These are phyloP conservation scores for Cornus florida DNA, from an alignment of 148 eudicot genomes.

Conservation along the genomic window DNA sequence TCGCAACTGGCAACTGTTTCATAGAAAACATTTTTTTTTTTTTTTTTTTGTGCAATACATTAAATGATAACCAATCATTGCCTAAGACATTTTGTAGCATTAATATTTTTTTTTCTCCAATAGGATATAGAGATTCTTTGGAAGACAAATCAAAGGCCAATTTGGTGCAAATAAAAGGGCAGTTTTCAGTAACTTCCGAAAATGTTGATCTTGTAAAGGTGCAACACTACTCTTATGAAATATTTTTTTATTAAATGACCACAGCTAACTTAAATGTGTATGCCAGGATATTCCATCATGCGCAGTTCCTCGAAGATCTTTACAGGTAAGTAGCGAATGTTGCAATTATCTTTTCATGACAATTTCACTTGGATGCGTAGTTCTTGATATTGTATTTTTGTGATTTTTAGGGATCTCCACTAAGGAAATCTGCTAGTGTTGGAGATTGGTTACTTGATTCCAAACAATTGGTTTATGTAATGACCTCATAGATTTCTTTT, in stretches of 20 bases:
- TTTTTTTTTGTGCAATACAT: neutral
- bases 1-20: neutral
- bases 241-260: slow-evolving; percentile 7
- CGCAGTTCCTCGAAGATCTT: slow-evolving; percentile 47
- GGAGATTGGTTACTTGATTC: too few species aligned
- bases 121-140: too few species aligned
- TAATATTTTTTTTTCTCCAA: neutral
- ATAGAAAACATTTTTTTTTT: neutral
- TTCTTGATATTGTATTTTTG: slow-evolving; percentile 28
- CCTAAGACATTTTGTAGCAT: neutral
- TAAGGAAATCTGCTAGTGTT: slow-evolving; percentile 87
- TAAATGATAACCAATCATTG: neutral
- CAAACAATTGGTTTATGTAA: slow-evolving; percentile 62
- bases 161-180: too few species aligned
- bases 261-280: slow-evolving; percentile 34
- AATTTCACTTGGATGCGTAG: slow-evolving; percentile 10
- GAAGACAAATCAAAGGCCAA: too few species aligned
- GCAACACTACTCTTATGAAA: slow-evolving; percentile 6
- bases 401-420: slow-evolving; percentile 63
- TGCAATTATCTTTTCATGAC: neutral
- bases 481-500: slow-evolving; percentile 8
- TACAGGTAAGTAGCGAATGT: slow-evolving; percentile 49
- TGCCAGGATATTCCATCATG: slow-evolving; percentile 68
- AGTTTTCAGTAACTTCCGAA: too few species aligned
- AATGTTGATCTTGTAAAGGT: too few species aligned